These are phyloP conservation scores for Sordariomycetes sp. DNA, from an alignment of 2,329 filamentous ascomycete species.

Conservation along the genomic window DNA sequence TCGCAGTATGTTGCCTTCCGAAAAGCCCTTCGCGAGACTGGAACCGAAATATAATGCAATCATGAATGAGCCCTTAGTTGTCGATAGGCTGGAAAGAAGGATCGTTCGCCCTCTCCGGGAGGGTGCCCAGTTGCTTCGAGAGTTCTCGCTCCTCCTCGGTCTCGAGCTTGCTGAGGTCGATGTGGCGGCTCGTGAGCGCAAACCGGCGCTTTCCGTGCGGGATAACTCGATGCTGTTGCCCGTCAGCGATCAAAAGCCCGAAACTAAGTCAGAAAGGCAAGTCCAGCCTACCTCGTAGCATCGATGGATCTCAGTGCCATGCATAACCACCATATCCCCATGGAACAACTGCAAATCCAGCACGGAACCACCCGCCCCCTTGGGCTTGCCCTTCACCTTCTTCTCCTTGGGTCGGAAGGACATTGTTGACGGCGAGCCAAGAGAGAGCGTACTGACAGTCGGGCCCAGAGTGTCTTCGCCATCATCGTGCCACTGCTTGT, in stretches of 20 bases:
- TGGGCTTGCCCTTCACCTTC: constrained; percentile 11
- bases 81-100: background rate
- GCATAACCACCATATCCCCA: constrained; percentile 56
- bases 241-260: background rate
- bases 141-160: constrained; percentile 13
- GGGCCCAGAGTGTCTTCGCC: constrained; percentile 53
- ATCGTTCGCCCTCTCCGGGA: constrained; percentile 16
- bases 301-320: constrained; percentile 46
- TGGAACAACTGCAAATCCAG: constrained; percentile 38
- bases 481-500: constrained; percentile 51
- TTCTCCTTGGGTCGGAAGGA: constrained; percentile 39
- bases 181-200: constrained; percentile 43
- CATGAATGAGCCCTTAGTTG: background rate
- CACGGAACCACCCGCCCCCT: constrained; percentile 10
- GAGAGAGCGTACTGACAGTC: constrained; percentile 49
- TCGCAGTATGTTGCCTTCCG: too few species aligned
- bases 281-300: constrained; percentile 36
- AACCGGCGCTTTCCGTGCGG: constrained; percentile 40
- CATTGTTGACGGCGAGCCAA: constrained; percentile 50
- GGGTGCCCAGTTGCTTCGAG: constrained; percentile 17
- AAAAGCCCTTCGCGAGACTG: background rate
- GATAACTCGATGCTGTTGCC: constrained; percentile 35
- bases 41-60: background rate
- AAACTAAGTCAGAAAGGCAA: background rate
- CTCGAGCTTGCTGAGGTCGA: constrained; percentile 30